These are phyloP conservation scores for Sporothrix pallida DNA, from an alignment of 2,329 filamentous ascomycete species.

Conservation along the genomic window DNA sequence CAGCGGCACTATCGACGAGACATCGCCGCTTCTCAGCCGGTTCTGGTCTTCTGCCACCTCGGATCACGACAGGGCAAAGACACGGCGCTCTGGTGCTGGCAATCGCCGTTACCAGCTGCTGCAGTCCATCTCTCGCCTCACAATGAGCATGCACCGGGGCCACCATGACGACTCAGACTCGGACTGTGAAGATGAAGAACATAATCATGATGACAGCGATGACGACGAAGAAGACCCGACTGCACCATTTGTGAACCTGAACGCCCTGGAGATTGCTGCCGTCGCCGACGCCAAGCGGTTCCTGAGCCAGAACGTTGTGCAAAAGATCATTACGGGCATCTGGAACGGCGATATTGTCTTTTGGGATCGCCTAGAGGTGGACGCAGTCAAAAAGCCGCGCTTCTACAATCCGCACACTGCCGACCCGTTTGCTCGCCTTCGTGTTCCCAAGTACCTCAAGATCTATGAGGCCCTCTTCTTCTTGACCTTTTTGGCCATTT, in stretches of 20 bases:
- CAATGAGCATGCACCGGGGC: conserved; percentile 51
- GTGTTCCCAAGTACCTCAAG: conserved; percentile 85
- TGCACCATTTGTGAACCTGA: conserved; percentile 76
- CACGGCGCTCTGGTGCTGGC: conserved; percentile 45
- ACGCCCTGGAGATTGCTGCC: conserved; percentile 84
- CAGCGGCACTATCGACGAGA: conserved; percentile 31
- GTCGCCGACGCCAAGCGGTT: conserved; percentile 85
- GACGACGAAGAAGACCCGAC: conserved; percentile 67
- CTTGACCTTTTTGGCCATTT: conserved; percentile 74
- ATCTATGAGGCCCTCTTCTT: conserved; percentile 85
- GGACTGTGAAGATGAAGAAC: conserved; percentile 48
- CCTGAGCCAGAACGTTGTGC: conserved; percentile 77
- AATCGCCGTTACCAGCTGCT: conserved; percentile 57
- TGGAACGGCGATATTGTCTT: conserved; percentile 89
- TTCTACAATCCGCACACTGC: conserved; percentile 72
- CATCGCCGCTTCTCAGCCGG: conserved; percentile 34
- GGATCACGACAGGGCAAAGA: background rate
- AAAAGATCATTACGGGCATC: conserved; percentile 82
- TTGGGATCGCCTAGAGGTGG: conserved; percentile 77
- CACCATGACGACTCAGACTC: conserved; percentile 47
- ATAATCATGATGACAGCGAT: conserved; percentile 53
- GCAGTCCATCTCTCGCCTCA: conserved; percentile 62
- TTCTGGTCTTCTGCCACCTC: conserved; percentile 32
- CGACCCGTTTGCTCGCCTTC: conserved; percentile 74
- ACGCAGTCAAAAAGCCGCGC: conserved; percentile 75